These are phyloP conservation scores for Amniculicola lignicola DNA, from an alignment of 495 filamentous ascomycete species.

Conservation along the genomic window DNA sequence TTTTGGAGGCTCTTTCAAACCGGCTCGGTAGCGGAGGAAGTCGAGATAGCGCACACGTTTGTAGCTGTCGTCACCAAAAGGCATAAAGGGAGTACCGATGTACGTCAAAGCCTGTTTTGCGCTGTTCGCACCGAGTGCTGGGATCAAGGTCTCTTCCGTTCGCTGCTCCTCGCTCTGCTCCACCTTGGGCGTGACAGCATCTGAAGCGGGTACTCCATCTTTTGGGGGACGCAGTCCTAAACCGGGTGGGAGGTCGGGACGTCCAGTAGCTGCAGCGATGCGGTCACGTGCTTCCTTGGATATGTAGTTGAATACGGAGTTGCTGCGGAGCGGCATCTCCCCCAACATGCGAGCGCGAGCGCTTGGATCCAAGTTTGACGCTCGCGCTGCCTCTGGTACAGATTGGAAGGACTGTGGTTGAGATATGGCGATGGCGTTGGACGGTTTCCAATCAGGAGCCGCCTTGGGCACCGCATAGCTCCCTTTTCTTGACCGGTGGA, in stretches of 20 bases:
- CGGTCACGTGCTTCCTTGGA: constrained; percentile 74
- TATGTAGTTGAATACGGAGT: constrained; percentile 95
- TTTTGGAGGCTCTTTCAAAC: constrained; percentile 59
- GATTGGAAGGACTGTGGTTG: constrained; percentile 53
- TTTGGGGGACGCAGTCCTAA: constrained; percentile 66
- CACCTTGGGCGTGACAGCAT: neutral
- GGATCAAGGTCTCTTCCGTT: constrained; percentile 64
- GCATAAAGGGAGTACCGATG: constrained; percentile 72
- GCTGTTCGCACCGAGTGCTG: constrained; percentile 67
- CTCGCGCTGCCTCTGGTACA: constrained; percentile 68
- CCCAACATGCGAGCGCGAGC: constrained; percentile 78
- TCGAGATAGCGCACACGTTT: constrained; percentile 75
- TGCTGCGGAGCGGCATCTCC: constrained; percentile 77
- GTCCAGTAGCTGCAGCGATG: constrained; percentile 72
- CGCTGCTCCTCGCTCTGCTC: constrained; percentile 41
- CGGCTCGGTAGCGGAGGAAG: constrained; percentile 78
- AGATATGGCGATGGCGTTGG: constrained; percentile 36
- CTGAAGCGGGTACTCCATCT: constrained; percentile 46
- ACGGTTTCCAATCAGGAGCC: constrained; percentile 68
- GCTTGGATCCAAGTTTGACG: constrained; percentile 72
- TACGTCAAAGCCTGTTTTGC: constrained; percentile 74
- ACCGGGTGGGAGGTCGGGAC: constrained; percentile 70
- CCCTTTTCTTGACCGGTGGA: constrained; percentile 67
- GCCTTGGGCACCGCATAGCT: constrained; percentile 71
- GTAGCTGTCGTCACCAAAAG: constrained; percentile 75